Conservation (phyloP, 148 eudicot species). For the Cornus suecica region DNA sequence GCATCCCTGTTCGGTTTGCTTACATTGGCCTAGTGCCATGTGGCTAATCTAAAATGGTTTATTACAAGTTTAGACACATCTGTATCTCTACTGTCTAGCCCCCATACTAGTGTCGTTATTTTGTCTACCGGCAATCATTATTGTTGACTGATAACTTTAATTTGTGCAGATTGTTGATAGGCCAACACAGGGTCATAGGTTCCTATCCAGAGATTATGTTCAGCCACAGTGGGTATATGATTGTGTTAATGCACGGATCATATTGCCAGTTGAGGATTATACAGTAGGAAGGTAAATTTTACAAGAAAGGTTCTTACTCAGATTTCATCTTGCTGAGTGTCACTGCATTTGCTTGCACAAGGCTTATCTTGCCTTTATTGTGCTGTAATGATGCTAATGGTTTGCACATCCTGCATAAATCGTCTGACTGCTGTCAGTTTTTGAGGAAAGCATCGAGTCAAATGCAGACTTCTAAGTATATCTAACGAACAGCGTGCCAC, state of each 20-base stretch:
- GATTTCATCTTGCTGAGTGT: background rate
- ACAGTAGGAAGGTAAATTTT: slow-evolving; percentile 68
- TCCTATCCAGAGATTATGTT: slow-evolving; percentile 80
- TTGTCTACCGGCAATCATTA: background rate
- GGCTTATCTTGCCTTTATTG: background rate
- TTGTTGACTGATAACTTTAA: background rate
- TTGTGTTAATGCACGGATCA: slow-evolving; percentile 75
- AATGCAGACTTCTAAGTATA: background rate
- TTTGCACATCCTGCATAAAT: background rate
- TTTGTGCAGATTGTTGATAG: slow-evolving; percentile 83
- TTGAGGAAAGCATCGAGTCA: background rate
- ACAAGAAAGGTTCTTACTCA: background rate
- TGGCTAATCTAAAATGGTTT: background rate
- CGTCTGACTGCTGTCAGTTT: background rate
- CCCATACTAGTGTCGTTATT: background rate
- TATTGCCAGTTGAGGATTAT: slow-evolving; percentile 84
- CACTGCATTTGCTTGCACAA: background rate
- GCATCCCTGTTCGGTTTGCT: background rate
- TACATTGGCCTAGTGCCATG: background rate
- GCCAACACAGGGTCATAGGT: slow-evolving; percentile 62
- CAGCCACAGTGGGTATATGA: slow-evolving; percentile 98
- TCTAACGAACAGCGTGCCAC: background rate
- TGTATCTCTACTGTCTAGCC: background rate
- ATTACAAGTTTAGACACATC: background rate
- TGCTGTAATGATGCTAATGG: background rate